Evolutionary conservation across 805 yeast genomes (phyloP), one percentile per base, ranked within the genome.

Genomic region (Lachancea thermotolerans): DNA sequence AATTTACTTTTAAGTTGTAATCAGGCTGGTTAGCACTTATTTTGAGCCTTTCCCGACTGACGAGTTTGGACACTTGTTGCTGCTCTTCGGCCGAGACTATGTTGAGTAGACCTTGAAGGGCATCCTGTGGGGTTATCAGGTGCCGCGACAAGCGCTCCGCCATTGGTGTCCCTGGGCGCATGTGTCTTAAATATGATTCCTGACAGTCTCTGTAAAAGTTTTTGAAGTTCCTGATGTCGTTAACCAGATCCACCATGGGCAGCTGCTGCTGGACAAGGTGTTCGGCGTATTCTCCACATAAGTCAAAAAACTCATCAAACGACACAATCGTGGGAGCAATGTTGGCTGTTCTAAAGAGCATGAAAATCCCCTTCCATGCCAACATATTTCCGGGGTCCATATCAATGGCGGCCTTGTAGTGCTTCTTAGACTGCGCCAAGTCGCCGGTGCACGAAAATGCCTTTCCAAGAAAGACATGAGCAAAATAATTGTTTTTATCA

Each of bases 281-380:
- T 25, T 69, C 64, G 18, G 78, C 66, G 48, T 74, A 73, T 3
- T 67, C 64, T 2, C 75, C 70, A 44, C 77, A 57, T 5, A 75
- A 68, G 0, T 61, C 54, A 54, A 83, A 81, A 43, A 51, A 56
- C 27, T 58, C 46, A 36, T 56, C 54, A 59, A 75, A 81, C 2
- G 62, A 45, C 3, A 59, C 55, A 50, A 66, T 68, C 44, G 77
- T 73, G 2, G 68, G 59, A 4, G 61, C 34, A 8, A 54, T 52
- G 10, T 63, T 54, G 44, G 66, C 64, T 1, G 41, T 39, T 34
- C 51, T 51, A 10, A 62, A 49, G 0, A 78, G 61, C 39, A 77
- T 73, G 47, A 79, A 65, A 48, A 82, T 70, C 1, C 98, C 98
- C 56, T 85, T 87, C 95, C 93, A 90, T 0, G 89, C 95, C 21